Conservation (phyloP, 2,329 filamentous ascomycete genomes). For the Hymenoscyphus repandus region DNA sequence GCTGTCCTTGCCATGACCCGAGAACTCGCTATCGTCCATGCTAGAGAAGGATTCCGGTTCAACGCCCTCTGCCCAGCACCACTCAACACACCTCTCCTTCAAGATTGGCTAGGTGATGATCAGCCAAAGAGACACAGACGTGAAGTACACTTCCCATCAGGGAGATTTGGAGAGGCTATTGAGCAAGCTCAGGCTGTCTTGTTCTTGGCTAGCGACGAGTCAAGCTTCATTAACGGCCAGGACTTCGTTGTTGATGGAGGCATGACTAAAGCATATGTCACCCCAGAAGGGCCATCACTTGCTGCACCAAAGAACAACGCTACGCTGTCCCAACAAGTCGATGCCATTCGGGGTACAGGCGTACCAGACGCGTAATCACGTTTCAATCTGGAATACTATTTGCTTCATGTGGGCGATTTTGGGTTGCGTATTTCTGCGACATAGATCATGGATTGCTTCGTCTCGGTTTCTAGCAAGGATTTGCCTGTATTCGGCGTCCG, state of each 20-base stretch:
- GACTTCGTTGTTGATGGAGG: slow-evolving; percentile 96
- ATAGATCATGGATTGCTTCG: no score
- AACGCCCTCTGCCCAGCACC: slow-evolving; percentile 71
- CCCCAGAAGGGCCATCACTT: slow-evolving; percentile 53
- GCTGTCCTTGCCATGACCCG: slow-evolving; percentile 70
- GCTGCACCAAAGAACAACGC: slow-evolving; percentile 46
- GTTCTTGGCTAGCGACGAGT: slow-evolving; percentile 70
- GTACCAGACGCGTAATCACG: neutral
- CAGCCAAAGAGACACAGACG: slow-evolving; percentile 62
- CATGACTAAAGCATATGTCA: slow-evolving; percentile 88
- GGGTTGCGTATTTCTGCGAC: no score
- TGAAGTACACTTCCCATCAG: slow-evolving; percentile 70
- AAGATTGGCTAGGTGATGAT: slow-evolving; percentile 73
- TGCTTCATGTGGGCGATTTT: no score
- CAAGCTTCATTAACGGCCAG: slow-evolving; percentile 68
- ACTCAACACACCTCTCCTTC: slow-evolving; percentile 68
- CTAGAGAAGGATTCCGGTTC: slow-evolving; percentile 68
- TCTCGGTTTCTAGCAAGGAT: no score
- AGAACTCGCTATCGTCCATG: slow-evolving; percentile 70
- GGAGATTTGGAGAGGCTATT: slow-evolving; percentile 71
- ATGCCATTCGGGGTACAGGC: slow-evolving; percentile 30
- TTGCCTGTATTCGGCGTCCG: no score
- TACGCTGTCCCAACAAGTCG: slow-evolving; percentile 29
- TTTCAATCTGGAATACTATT: no score
- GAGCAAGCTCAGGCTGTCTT: slow-evolving; percentile 72